Conservation (phyloP, 495 filamentous ascomycete species). For the Hypoxylon subgilvum region DNA sequence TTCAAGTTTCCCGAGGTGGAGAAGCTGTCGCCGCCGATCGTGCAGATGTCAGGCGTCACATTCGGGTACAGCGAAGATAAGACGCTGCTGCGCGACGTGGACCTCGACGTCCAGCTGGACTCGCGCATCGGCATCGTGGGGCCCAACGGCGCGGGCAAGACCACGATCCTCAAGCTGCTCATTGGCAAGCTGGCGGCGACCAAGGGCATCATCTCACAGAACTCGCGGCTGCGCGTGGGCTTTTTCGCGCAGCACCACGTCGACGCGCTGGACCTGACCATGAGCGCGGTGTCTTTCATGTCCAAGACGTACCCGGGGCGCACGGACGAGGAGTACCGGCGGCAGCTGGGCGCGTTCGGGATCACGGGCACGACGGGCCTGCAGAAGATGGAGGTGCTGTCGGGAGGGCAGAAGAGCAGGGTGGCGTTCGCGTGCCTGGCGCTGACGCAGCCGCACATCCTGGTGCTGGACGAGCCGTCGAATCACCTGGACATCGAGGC, state of each 20-base stretch:
- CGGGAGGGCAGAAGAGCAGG: slow-evolving; percentile 97
- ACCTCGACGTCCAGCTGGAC: slow-evolving; percentile 96
- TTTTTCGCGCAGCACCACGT: slow-evolving; percentile 99
- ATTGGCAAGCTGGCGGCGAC: slow-evolving; percentile 83
- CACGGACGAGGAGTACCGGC: slow-evolving; percentile 94
- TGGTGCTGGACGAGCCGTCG: slow-evolving; percentile 97
- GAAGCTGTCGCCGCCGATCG: slow-evolving; percentile 94
- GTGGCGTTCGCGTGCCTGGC: slow-evolving; percentile 96
- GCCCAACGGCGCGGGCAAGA: slow-evolving; percentile 98
- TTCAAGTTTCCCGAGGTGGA: slow-evolving; percentile 99
- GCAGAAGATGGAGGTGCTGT: slow-evolving; percentile 93
- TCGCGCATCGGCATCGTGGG: slow-evolving; percentile 98
- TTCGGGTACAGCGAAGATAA: slow-evolving; percentile 89
- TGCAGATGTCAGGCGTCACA: slow-evolving; percentile 91
- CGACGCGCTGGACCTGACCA: slow-evolving; percentile 89
- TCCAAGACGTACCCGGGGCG: slow-evolving; percentile 86
- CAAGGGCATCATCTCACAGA: slow-evolving; percentile 79
- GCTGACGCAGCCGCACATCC: slow-evolving; percentile 90
- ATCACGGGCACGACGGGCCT: slow-evolving; percentile 97
- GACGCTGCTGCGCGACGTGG: slow-evolving; percentile 80
- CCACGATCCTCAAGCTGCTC: slow-evolving; percentile 91
- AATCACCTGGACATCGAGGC: slow-evolving; percentile 99
- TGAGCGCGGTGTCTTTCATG: slow-evolving; percentile 93
- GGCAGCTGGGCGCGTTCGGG: slow-evolving; percentile 95
- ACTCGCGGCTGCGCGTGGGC: slow-evolving; percentile 85